Conservation (phyloP, 2,329 filamentous ascomycete genomes). For the Diplocarpon rosae region DNA sequence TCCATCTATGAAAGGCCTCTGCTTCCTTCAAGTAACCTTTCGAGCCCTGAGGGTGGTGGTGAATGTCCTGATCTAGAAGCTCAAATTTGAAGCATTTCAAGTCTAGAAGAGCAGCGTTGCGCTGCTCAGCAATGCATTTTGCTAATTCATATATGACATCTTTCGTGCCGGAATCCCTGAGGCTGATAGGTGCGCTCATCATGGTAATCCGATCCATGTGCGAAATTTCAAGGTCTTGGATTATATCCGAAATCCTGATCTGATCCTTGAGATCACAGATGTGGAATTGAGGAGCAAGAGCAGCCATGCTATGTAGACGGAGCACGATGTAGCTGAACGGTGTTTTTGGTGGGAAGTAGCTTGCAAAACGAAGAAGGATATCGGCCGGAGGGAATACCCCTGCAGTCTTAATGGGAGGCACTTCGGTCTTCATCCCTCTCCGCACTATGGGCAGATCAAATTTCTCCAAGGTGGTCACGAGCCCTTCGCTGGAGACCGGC, state of each 20-base stretch:
- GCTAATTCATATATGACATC: slow-evolving; percentile 54
- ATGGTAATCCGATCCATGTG: slow-evolving; percentile 68
- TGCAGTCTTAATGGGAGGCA: slow-evolving; percentile 56
- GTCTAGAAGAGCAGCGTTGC: slow-evolving; percentile 66
- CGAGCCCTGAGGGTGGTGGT: slow-evolving; percentile 30
- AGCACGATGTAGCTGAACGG: slow-evolving; percentile 76
- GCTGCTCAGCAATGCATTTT: slow-evolving; percentile 55
- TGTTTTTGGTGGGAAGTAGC: slow-evolving; percentile 70
- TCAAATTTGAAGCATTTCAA: slow-evolving; percentile 59
- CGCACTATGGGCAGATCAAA: slow-evolving; percentile 55
- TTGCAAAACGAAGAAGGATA: slow-evolving; percentile 64
- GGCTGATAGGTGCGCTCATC: slow-evolving; percentile 54
- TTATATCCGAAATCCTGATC: slow-evolving; percentile 57
- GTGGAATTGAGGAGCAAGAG: slow-evolving; percentile 55
- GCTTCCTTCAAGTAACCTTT: slow-evolving; percentile 47
- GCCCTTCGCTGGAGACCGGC: slow-evolving; percentile 38
- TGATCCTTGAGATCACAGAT: slow-evolving; percentile 53
- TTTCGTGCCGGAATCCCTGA: slow-evolving; percentile 38
- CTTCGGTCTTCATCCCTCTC: slow-evolving; percentile 50
- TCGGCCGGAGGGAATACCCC: slow-evolving; percentile 62
- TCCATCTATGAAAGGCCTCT: slow-evolving; percentile 67
- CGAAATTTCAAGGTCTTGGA: slow-evolving; percentile 61
- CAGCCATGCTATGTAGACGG: slow-evolving; percentile 55
- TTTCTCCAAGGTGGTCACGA: slow-evolving; percentile 67
- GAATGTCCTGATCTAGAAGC: slow-evolving; percentile 52